Percentiles rank a stretch among this genome's conserved stretches.
Evolutionary conservation across 2,329 filamentous ascomycete species (phyloP).

Genomic region (Aquanectria penicillioides): DNA sequence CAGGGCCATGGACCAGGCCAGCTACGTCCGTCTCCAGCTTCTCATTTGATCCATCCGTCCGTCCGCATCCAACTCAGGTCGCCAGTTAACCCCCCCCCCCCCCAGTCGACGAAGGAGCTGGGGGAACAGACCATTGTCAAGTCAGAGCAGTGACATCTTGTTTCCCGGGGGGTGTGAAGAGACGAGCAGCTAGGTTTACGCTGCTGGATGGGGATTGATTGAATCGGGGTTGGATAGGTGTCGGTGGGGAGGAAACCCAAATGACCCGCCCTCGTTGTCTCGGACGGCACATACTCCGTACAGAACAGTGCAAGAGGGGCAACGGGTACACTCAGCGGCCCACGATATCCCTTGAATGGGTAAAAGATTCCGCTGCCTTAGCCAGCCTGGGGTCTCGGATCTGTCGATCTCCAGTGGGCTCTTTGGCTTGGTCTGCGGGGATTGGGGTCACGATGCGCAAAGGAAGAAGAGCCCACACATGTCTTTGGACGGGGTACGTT

Average conservation of each 20-base stretch:
- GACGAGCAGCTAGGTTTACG: not conserved
- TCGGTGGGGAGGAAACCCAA: not conserved
- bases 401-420: conserved; percentile 25
- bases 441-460: conserved; percentile 4
- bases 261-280: too few relatives aligned
- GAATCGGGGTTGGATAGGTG: conserved; percentile 1
- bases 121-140: conserved; percentile 27
- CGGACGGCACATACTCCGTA: not conserved
- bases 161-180: not conserved
- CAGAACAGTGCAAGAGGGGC: not conserved
- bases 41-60: conserved; percentile 32
- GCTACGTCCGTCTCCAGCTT: not conserved
- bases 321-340: not conserved
- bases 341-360: not conserved
- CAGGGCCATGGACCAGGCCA: not conserved
- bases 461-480: not conserved
- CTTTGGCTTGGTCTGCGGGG: conserved; percentile 8
- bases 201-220: conserved; percentile 22
- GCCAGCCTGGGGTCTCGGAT: conserved; percentile 19
- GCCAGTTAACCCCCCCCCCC: conserved; percentile 11
- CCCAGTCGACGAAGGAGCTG: not conserved
- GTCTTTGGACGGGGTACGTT: not conserved
- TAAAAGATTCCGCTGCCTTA: conserved; percentile 2
- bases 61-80: conserved; percentile 28
- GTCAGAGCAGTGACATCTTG: not conserved